phyloP scores from a whole-genome alignment of 2,329 filamentous ascomycete species.

The Pseudogymnoascus sp. region DNA sequence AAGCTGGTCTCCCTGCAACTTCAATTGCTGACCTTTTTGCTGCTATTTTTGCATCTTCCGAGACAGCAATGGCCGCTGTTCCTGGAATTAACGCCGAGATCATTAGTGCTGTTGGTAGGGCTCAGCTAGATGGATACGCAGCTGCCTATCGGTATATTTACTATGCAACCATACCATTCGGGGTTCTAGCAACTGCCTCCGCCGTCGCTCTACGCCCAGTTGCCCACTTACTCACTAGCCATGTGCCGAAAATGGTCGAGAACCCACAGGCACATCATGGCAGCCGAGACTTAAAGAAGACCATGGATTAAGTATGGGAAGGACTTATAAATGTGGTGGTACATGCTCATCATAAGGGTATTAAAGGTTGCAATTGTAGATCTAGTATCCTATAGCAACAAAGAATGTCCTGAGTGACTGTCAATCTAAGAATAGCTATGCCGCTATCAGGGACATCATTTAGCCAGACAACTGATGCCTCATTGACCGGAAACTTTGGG shows the following conservation, averaged over 20 bases:
- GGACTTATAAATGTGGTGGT: background rate
- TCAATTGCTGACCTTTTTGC: background rate
- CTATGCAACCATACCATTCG: background rate
- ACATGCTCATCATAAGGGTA: too few relatives aligned
- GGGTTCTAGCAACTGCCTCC: background rate
- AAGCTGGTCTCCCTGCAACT: constrained; percentile 8
- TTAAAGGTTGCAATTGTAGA: too few relatives aligned
- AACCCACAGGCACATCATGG: background rate
- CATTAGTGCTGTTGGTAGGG: constrained; percentile 7
- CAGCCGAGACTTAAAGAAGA: background rate
- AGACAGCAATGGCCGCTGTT: background rate
- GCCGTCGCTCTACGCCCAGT: background rate
- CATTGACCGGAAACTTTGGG: too few relatives aligned
- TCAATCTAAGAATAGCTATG: too few relatives aligned
- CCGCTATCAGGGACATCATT: too few relatives aligned
- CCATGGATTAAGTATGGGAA: background rate
- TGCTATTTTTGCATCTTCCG: background rate
- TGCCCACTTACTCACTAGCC: background rate
- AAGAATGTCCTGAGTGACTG: too few relatives aligned
- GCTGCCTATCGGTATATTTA: background rate
- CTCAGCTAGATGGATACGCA: background rate
- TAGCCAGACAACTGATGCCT: too few relatives aligned
- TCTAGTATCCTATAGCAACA: too few relatives aligned
- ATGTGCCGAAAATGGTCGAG: background rate
- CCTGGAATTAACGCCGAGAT: constrained; percentile 10